Evolutionary conservation across 495 filamentous ascomycete genomes (phyloP), one percentile per base, ranked within the genome.

Genomic region (Polyplosphaeria fusca): DNA sequence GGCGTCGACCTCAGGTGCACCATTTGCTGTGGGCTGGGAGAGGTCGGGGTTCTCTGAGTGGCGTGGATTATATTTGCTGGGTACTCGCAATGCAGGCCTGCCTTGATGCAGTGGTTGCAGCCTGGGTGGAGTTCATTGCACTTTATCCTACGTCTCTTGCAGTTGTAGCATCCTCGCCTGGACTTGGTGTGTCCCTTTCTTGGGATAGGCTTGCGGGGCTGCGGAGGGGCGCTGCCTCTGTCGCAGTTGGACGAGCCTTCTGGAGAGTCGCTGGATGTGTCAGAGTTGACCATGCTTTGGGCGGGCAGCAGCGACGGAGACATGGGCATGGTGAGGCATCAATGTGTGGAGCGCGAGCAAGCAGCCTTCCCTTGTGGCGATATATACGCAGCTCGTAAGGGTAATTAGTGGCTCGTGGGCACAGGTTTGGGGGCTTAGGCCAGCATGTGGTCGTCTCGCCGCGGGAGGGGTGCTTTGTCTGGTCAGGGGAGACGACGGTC

Each of bases 141-240:
- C 75, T 85, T 86, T 61, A 86, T 84, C 55, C 77, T 73, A 9
- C 82, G 71, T 38, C 74, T 69, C 66, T 86, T 86, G 74, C 83
- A 86, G 68, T 82, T 82, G 55, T 77, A 82, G 61, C 83, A 86
- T 1, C 82, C 83, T n/a, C 75, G 68, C 2, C 83, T 71, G 24
- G 79, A 83, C 65, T 86, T 86, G 1, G 76, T 84, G 52, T 85
- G 82, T 13, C 65, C 65, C 51, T 67, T 67, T 30, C 65, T 30
- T 22, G 65, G 65, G 22, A 67, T 65, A 2, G 65, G 61, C 30
- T 63, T 65, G 44, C 62, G 61, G 44, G 62, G 62, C 20, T 46
- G 51, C 28, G 30, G 27, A 32, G 55, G 46, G n/a, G 49, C 16
- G 38, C 44, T 47, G 27, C 48, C 61, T 30, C 22, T 24, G 1